Percentiles rank a stretch among this genome's conserved stretches.
Evolutionary conservation across 345 rosid species (phyloP).

Genomic region (Cardamine chenopodiifolia): DNA sequence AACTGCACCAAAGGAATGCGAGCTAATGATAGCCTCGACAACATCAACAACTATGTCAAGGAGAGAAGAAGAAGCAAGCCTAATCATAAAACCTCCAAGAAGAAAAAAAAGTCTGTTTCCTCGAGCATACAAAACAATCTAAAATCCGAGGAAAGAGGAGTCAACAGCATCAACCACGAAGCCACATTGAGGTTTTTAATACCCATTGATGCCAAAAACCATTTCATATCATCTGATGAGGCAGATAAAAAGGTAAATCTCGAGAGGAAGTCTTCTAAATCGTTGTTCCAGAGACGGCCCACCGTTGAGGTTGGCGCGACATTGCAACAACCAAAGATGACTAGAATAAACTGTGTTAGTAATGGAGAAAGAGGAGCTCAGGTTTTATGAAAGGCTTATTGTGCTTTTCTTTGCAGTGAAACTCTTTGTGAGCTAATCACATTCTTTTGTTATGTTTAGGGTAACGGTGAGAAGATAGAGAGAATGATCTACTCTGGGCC

Average conservation of each 20-base stretch:
- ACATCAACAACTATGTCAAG: slow-evolving; percentile 39
- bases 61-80: slow-evolving; percentile 40
- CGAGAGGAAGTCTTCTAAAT: slow-evolving; percentile 37
- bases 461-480: slow-evolving; percentile 43
- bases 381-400: slow-evolving; percentile 27
- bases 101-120: slow-evolving; percentile 42
- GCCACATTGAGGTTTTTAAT: slow-evolving; percentile 44
- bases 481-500: slow-evolving; percentile 75
- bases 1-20: slow-evolving; percentile 73
- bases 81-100: slow-evolving; percentile 43
- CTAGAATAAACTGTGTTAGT: slow-evolving; percentile 52
- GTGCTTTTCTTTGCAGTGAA: slow-evolving; percentile 18
- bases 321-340: slow-evolving; percentile 43
- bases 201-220: slow-evolving; percentile 43
- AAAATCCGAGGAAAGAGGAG: slow-evolving; percentile 38
- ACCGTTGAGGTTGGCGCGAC: slow-evolving; percentile 27
- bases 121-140: slow-evolving; percentile 46
- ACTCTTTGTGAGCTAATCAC: slow-evolving; percentile 19
- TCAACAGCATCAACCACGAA: slow-evolving; percentile 46
- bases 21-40: slow-evolving; percentile 40
- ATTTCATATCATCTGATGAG: slow-evolving; percentile 39
- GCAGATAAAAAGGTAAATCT: slow-evolving; percentile 41
- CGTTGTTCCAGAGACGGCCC: slow-evolving; percentile 41
- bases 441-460: slow-evolving; percentile 36
- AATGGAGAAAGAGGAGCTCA: slow-evolving; percentile 74